Conservation (phyloP, 2,329 filamentous ascomycete species). For the Trichoderma oligosporum region DNA sequence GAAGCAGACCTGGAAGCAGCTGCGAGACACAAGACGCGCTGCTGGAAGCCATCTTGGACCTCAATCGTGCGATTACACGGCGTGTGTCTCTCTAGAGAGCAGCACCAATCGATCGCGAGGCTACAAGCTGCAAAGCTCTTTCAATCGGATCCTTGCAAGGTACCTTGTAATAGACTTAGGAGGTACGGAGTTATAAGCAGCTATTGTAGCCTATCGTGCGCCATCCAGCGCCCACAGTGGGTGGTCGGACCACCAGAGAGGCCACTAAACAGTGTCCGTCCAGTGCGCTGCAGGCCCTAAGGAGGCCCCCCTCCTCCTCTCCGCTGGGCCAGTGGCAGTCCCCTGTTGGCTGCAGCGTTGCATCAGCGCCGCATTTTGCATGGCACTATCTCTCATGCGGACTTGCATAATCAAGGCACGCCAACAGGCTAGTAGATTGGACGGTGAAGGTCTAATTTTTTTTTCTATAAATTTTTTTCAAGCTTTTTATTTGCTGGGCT, state of each 20-base stretch:
- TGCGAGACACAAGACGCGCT: slow-evolving; percentile 2
- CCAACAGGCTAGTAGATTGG: slow-evolving; percentile 8
- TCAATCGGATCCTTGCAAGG: no score
- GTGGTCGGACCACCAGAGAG: slow-evolving; percentile 7
- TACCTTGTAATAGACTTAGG: not conserved
- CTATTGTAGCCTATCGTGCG: slow-evolving; percentile 2
- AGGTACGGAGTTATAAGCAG: not conserved
- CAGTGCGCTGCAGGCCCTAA: not conserved
- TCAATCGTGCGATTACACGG: slow-evolving; percentile 15
- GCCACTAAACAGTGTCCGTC: not conserved
- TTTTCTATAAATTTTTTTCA: not conserved
- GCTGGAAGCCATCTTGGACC: slow-evolving; percentile 14
- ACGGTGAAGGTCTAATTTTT: not conserved
- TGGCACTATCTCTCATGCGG: slow-evolving; percentile 18
- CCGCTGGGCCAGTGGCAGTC: slow-evolving; percentile 1
- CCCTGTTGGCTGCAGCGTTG: slow-evolving; percentile 16
- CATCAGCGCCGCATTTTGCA: slow-evolving; percentile 19
- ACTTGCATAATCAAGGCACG: slow-evolving; percentile 18
- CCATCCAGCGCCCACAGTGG: slow-evolving; percentile 11
- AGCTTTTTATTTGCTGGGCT: slow-evolving; percentile 6
- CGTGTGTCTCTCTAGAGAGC: no score
- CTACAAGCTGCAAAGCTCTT: not conserved
- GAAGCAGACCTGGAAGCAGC: not conserved
- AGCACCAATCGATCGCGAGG: not conserved
- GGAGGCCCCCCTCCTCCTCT: no score